Evolutionary conservation across 805 yeast species (phyloP), one percentile per base, ranked within the genome.

Genomic region (Candida gorgasii): DNA sequence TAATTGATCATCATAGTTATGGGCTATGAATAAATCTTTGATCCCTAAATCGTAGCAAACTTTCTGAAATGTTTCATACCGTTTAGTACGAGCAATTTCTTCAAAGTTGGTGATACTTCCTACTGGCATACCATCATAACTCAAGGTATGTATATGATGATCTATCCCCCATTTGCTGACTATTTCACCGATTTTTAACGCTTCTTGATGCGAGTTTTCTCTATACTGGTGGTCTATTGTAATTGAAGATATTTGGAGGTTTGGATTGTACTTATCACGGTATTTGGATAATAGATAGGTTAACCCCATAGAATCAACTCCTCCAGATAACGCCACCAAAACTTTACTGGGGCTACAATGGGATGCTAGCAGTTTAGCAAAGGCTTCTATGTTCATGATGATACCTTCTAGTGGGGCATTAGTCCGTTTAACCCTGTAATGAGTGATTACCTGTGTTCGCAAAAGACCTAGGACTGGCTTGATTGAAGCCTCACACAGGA

Each of bases 231-330:
- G 95, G 56, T 87, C 84, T 0, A 86, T 75, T 0, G 90, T 82
- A 27, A 84, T 66, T 2, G 89, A 87, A 40, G 61, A 59, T 1
- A 80, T 57, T 16, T 61, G 41, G 14, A 76, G 48, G 1, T 50
- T 45, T 2, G 63, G 54, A 5, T 60, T 52, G 36, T 62, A 40
- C 3, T 39, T 43, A 8, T 67, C 45, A 23, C 55, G 61, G 50
- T 65, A 75, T 18, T 62, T 58, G 0, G 65, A 46, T 4, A 82
- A 57, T 14, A 84, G 62, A 48, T 73, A 73, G 0, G 85, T 69
- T 33, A 86, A 58, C 11, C 86, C 81, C 80, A 86, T 80, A 1
- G 93, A 86, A 55, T 86, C 95, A 0, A 83, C 89, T 1, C 95
- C 95, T 1, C 95, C 95, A 12, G 89, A 81, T 1, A 86, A 72